These are phyloP conservation scores for Mycena galericulata DNA, from an alignment of 768 basidiomycete species.

Conservation along the genomic window DNA sequence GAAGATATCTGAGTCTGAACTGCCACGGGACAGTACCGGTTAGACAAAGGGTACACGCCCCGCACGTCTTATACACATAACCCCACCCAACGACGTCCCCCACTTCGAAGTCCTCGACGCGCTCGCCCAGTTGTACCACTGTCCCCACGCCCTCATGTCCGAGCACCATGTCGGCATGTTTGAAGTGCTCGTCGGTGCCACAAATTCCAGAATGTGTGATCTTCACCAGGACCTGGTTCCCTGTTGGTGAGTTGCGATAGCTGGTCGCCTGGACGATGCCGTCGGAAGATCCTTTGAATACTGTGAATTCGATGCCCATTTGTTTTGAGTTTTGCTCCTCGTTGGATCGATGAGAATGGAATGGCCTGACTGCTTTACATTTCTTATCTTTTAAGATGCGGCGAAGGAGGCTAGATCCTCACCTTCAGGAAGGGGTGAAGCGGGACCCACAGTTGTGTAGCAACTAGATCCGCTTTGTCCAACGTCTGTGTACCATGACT, in stretches of 20 bases:
- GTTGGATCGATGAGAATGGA: neutral
- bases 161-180: slow-evolving; percentile 46
- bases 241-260: neutral
- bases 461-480: too few relatives aligned
- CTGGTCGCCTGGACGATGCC: slow-evolving; percentile 6
- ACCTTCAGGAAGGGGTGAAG: too few relatives aligned
- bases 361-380: too few relatives aligned
- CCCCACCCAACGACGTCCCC: slow-evolving; percentile 54
- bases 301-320: slow-evolving; percentile 13
- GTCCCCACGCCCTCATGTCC: slow-evolving; percentile 54
- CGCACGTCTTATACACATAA: slow-evolving; percentile 45
- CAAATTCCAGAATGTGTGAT: slow-evolving; percentile 38
- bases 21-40: slow-evolving; percentile 34
- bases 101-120: slow-evolving; percentile 26
- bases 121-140: slow-evolving; percentile 45
- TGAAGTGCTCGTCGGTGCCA: slow-evolving; percentile 49
- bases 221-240: slow-evolving; percentile 29
- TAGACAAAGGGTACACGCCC: slow-evolving; percentile 46
- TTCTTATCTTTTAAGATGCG: neutral
- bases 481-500: too few relatives aligned
- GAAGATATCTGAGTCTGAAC: neutral
- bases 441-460: too few relatives aligned
- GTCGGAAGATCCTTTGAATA: slow-evolving; percentile 15
- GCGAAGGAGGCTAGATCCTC: too few relatives aligned
- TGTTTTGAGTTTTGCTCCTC: too few relatives aligned